Conservation (phyloP, 768 basidiomycete species). For the Mycena crocata region DNA sequence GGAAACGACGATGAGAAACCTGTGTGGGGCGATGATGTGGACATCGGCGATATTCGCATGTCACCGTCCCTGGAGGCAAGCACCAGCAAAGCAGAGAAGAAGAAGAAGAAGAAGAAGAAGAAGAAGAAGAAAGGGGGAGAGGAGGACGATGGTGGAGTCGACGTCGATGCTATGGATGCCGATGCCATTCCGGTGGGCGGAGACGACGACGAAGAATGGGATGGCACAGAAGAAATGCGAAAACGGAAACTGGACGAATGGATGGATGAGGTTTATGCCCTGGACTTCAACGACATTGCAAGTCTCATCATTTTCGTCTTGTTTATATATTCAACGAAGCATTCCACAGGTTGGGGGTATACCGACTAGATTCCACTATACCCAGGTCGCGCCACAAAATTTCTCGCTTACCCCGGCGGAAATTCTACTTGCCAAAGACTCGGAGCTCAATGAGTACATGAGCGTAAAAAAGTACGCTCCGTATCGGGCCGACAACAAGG, state of each 20-base stretch:
- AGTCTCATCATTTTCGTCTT: slow-evolving; percentile 36
- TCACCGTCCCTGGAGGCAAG: slow-evolving; percentile 49
- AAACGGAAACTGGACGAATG: slow-evolving; percentile 87
- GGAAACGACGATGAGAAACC: slow-evolving; percentile 74
- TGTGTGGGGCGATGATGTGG: slow-evolving; percentile 91
- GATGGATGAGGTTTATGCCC: slow-evolving; percentile 89
- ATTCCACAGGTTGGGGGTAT: slow-evolving; percentile 80
- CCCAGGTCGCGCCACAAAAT: slow-evolving; percentile 67
- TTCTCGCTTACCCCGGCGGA: slow-evolving; percentile 86
- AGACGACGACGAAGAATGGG: slow-evolving; percentile 77
- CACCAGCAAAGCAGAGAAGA: slow-evolving; percentile 56
- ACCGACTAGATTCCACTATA: slow-evolving; percentile 94
- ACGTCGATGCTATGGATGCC: slow-evolving; percentile 66
- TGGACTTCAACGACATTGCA: slow-evolving; percentile 97
- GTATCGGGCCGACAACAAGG: slow-evolving; percentile 72
- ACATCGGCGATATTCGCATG: slow-evolving; percentile 73
- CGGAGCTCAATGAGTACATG: slow-evolving; percentile 93
- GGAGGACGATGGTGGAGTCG: slow-evolving; percentile 65
- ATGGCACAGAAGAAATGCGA: slow-evolving; percentile 91
- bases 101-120: slow-evolving; percentile 69
- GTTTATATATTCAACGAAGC: slow-evolving; percentile 13
- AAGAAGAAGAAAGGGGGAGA: slow-evolving; percentile 51
- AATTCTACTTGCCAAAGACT: slow-evolving; percentile 91
- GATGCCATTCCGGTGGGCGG: slow-evolving; percentile 51
- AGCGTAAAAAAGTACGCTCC: slow-evolving; percentile 92